Conservation (phyloP, 768 basidiomycete genomes). For the Daedaleopsis sinensis region DNA sequence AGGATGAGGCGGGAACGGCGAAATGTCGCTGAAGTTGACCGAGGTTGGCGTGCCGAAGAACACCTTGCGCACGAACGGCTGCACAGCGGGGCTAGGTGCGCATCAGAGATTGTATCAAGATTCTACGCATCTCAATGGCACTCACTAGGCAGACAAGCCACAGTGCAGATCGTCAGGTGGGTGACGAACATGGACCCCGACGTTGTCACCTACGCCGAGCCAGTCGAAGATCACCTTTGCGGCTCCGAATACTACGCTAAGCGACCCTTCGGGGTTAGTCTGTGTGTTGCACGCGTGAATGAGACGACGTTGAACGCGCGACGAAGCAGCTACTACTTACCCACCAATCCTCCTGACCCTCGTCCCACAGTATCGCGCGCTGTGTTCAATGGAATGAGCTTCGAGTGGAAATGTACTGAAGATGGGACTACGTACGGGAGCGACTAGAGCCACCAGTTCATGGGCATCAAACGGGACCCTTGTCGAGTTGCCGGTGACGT, state of each 20-base stretch:
- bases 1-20: constrained; percentile 9
- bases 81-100: background rate
- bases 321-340: background rate
- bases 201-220: constrained; percentile 9
- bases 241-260: constrained; percentile 6
- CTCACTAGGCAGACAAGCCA: constrained; percentile 6
- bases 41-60: constrained; percentile 8
- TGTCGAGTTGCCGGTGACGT: constrained; percentile 12
- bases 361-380: constrained; percentile 14
- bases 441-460: constrained; percentile 7
- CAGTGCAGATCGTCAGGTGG: constrained; percentile 10
- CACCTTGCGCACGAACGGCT: constrained; percentile 8
- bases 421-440: background rate
- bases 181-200: constrained; percentile 12
- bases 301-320: background rate
- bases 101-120: background rate
- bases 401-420: background rate
- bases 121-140: too few species aligned
- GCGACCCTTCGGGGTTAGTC: constrained; percentile 14
- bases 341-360: constrained; percentile 16
- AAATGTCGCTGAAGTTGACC: constrained; percentile 13
- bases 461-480: constrained; percentile 12
- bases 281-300: background rate
- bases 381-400: background rate
- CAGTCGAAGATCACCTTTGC: constrained; percentile 9